These are phyloP conservation scores for Acrodontium crateriforme DNA, from an alignment of 2,329 filamentous ascomycete genomes.

Conservation along the genomic window DNA sequence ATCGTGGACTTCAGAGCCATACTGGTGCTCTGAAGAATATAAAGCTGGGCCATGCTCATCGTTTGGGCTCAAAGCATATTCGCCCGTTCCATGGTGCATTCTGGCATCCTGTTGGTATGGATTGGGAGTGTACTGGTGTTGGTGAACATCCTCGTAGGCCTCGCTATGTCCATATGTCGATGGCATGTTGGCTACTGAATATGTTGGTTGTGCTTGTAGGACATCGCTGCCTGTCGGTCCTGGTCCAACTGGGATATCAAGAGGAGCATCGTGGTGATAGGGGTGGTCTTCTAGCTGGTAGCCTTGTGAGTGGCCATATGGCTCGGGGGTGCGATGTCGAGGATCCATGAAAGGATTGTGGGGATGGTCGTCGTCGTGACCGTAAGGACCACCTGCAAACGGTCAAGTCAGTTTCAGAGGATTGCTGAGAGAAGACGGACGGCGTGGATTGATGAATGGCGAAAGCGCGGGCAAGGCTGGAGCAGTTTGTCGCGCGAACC, in stretches of 20 bases:
- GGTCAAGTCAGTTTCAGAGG: too few relatives aligned
- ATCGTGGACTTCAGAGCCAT: slow-evolving; percentile 54
- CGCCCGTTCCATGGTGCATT: slow-evolving; percentile 35
- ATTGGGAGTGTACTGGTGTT: slow-evolving; percentile 30
- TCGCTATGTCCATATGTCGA: slow-evolving; percentile 51
- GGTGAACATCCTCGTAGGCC: slow-evolving; percentile 40
- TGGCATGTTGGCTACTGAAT: slow-evolving; percentile 55
- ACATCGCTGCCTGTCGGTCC: slow-evolving; percentile 55
- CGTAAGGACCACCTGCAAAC: background rate
- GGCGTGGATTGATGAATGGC: too few relatives aligned
- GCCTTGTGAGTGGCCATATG: slow-evolving; percentile 59
- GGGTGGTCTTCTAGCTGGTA: slow-evolving; percentile 75
- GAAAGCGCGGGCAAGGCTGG: too few relatives aligned
- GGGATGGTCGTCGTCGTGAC: slow-evolving; percentile 12
- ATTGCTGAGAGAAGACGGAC: too few relatives aligned
- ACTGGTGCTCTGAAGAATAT: slow-evolving; percentile 59
- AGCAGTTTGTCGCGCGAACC: too few relatives aligned
- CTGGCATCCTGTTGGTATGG: slow-evolving; percentile 26
- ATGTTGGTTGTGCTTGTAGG: slow-evolving; percentile 71
- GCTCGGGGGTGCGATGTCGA: slow-evolving; percentile 33
- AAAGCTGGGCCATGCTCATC: slow-evolving; percentile 61
- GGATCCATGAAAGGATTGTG: slow-evolving; percentile 36
- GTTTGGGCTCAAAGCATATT: slow-evolving; percentile 53
- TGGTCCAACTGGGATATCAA: slow-evolving; percentile 57
- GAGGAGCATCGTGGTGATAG: slow-evolving; percentile 43